phyloP scores from a whole-genome alignment of 2,329 filamentous ascomycete genomes.

The Pseudocercospora macadamiae region DNA sequence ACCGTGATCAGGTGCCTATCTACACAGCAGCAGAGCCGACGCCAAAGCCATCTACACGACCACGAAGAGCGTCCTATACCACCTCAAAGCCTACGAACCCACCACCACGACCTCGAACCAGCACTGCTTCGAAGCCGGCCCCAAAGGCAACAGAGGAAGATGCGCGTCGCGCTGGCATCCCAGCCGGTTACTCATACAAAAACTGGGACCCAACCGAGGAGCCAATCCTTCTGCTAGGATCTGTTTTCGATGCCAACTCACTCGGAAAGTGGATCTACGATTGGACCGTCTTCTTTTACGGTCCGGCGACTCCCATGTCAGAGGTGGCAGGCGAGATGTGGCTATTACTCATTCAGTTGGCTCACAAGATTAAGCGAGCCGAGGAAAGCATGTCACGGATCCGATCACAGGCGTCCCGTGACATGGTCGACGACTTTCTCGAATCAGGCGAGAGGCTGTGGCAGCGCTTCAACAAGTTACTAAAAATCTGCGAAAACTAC shows the following conservation, averaged over 20 bases:
- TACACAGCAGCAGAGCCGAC: conserved; percentile 46
- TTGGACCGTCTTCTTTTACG: conserved; percentile 93
- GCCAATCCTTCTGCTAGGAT: conserved; percentile 90
- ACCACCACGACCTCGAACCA: conserved; percentile 48
- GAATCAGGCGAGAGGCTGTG: conserved; percentile 85
- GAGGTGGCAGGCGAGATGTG: conserved; percentile 94
- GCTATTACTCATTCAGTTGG: conserved; percentile 90
- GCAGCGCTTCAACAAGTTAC: conserved; percentile 78
- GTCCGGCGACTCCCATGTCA: conserved; percentile 77
- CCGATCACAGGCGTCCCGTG: conserved; percentile 70
- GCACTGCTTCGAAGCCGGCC: conserved; percentile 41
- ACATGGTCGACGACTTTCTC: conserved; percentile 88
- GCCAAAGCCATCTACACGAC: conserved; percentile 34
- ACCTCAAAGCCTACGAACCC: conserved; percentile 58
- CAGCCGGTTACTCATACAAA: conserved; percentile 89
- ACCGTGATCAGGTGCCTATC: conserved; percentile 53
- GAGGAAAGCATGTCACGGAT: conserved; percentile 77
- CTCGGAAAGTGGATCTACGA: conserved; percentile 99
- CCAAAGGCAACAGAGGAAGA: conserved; percentile 67
- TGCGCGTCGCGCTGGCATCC: conserved; percentile 68
- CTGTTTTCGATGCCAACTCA: conserved; percentile 96
- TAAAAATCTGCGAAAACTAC: conserved; percentile 89
- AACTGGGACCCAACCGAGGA: conserved; percentile 97
- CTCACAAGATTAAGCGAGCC: conserved; percentile 89
- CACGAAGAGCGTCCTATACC: conserved; percentile 49